A percentile compares a stretch with the other conserved stretches of the same genome.
phyloP scores from a whole-genome alignment of 2,329 filamentous ascomycete species.

The Helotiales sp. region DNA sequence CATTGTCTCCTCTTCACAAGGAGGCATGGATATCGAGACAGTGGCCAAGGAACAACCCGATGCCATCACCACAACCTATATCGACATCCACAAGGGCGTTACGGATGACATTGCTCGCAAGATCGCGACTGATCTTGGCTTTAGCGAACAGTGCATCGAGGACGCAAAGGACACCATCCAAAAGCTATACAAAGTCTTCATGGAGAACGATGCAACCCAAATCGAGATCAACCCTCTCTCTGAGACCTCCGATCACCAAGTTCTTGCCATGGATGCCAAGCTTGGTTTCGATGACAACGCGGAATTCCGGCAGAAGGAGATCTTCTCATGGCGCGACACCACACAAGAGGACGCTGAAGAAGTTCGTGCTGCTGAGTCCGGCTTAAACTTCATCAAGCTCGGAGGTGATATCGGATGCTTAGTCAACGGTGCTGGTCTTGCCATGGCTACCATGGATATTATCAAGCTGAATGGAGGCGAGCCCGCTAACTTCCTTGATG shows the following conservation, averaged over 20 bases:
- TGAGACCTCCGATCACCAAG: conserved; percentile 97
- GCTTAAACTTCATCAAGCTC: conserved; percentile 99
- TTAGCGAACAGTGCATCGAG: conserved; percentile 96
- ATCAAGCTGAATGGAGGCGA: conserved; percentile 98
- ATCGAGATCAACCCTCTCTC: conserved; percentile 99
- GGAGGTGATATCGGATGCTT: conserved; percentile 99
- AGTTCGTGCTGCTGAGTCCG: conserved; percentile 91
- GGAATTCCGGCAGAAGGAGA: conserved; percentile 95
- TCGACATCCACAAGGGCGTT: conserved; percentile 92
- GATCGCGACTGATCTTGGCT: conserved; percentile 90
- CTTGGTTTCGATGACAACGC: conserved; percentile 99
- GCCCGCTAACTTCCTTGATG: conserved; percentile 98
- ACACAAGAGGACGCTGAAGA: conserved; percentile 97
- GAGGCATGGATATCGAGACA: conserved; percentile 98
- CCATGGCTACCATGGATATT: conserved; percentile 99
- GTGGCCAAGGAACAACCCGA: conserved; percentile 98
- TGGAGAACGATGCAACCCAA: conserved; percentile 97
- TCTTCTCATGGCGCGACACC: conserved; percentile 91
- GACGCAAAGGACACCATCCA: conserved; percentile 95
- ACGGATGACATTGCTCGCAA: conserved; percentile 91
- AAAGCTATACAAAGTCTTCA: conserved; percentile 98
- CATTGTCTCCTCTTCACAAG: conserved; percentile 96
- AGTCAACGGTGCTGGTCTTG: conserved; percentile 97
- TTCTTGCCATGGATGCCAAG: conserved; percentile 99
- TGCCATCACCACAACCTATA: conserved; percentile 89